Conservation (phyloP, 208 protist species). For the Balamuthia mandrillaris region DNA sequence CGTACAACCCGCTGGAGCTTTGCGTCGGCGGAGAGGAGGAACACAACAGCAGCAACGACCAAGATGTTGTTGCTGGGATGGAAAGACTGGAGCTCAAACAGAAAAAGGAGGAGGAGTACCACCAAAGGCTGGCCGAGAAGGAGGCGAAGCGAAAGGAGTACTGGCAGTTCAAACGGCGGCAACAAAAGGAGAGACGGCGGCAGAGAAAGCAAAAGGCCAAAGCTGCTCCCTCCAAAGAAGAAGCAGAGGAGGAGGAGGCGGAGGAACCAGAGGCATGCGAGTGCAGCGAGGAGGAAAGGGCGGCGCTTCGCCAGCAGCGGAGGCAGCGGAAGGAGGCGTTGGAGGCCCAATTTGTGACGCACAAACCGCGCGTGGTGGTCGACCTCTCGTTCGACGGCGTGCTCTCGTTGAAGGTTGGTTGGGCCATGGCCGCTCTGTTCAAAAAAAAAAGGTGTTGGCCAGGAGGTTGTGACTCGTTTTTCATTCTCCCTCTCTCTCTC, state of each 20-base stretch:
- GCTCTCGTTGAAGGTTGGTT: background rate
- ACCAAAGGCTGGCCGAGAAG: no score
- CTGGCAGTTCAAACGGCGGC: no score
- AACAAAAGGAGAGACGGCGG: no score
- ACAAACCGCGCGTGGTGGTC: background rate
- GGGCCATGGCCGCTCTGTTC: background rate
- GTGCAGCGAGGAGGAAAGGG: background rate
- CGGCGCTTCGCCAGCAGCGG: background rate
- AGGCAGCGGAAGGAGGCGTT: background rate
- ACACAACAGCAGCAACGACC: no score
- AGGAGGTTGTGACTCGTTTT: background rate
- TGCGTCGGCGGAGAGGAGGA: no score
- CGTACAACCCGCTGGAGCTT: no score
- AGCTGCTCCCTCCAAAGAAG: no score
- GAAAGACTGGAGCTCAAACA: no score
- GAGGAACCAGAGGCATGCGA: background rate
- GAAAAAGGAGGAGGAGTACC: no score
- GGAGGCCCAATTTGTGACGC: background rate
- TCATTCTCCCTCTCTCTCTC: background rate
- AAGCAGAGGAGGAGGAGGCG: background rate
- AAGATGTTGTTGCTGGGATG: no score
- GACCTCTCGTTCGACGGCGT: slow-evolving; percentile 20
- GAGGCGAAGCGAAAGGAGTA: no score
- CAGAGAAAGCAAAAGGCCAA: no score
- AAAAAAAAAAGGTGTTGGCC: background rate